Evolutionary conservation across 2,329 filamentous ascomycete species (phyloP), one percentile per base, ranked within the genome.

Genomic region (Claviceps arundinis): DNA sequence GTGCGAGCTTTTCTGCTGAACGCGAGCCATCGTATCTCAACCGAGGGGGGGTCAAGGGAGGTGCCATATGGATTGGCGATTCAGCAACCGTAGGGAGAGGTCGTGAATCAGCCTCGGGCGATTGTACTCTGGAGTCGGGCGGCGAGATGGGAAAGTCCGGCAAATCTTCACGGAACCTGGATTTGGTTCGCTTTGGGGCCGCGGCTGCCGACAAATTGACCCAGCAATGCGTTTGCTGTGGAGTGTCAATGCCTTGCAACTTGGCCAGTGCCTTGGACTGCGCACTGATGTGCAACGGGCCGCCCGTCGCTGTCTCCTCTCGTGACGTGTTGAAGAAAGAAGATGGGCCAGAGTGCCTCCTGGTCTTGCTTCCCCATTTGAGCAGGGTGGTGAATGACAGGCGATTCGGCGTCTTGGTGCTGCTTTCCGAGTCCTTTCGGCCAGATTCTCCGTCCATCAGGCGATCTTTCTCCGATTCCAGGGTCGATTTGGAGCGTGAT

Each of bases 271-370:
- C 65, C 50, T 65, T 63, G 3, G 65, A 62, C 38, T 69, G 65
- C 5, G 62, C 58, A 37, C 59, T 57, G 22, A n/a, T 50, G 7
- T 57, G 53, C 5, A 41, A 3, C 19, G 58, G 58, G 34, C 59
- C 59, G 11, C 61, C 59, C 7, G 59, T 67, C 47, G 73, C 69
- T 74, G 95, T 91, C 16, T 90, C 94, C 62, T 95, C 90, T 56
- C 89, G 80, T 1, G 90, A 95, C 0, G 89, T 87, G 61, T 95
- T 95, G 4, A 89, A 89, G 64, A 95, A 93, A n/a, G 90, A 89
- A 0, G 87, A 85, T 3, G 85, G 76, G 63, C 74, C 56, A 64
- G 77, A 68, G 63, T 71, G 63, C 67, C 80, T 67, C 70, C 77
- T 73, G 65, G 72, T 74, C 73, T 78, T 72, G 69, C 73, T 75